Conservation (phyloP, 2,329 filamentous ascomycete species). For the Teratosphaeria zuluensis region DNA sequence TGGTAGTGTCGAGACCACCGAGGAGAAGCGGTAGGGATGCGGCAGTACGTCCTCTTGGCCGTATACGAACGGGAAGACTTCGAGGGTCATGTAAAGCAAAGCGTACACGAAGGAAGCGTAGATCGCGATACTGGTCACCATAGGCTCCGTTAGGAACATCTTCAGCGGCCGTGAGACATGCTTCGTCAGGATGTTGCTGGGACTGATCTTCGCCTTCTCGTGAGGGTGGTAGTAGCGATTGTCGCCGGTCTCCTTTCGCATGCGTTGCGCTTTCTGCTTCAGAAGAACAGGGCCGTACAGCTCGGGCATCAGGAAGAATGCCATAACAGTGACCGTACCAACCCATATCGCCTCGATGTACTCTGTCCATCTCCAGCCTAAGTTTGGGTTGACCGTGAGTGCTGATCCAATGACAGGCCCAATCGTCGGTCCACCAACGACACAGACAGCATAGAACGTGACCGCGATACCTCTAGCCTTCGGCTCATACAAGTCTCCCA, state of each 20-base stretch:
- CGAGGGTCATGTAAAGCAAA: conserved; percentile 38
- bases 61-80: conserved; percentile 41
- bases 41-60: conserved; percentile 1
- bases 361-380: conserved; percentile 39
- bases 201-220: conserved; percentile 33
- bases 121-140: conserved; percentile 43
- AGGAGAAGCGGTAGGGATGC: conserved; percentile 33
- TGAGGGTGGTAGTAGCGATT: conserved; percentile 36
- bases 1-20: conserved; percentile 35
- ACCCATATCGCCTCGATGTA: conserved; percentile 36
- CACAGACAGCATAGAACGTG: conserved; percentile 30
- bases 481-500: conserved; percentile 35
- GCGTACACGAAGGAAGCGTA: conserved; percentile 37
- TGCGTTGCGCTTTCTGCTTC: conserved; percentile 28
- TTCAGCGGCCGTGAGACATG: conserved; percentile 32
- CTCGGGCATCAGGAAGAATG: conserved; percentile 30
- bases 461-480: conserved; percentile 31
- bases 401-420: conserved; percentile 34
- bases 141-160: conserved; percentile 41
- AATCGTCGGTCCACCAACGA: conserved; percentile 31
- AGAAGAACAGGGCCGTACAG: conserved; percentile 32
- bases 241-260: conserved; percentile 32
- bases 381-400: conserved; percentile 27
- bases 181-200: conserved; percentile 33
- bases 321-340: conserved; percentile 17